Evolutionary conservation across 345 rosid genomes (phyloP).

Genomic region (Boechera retrofracta): DNA sequence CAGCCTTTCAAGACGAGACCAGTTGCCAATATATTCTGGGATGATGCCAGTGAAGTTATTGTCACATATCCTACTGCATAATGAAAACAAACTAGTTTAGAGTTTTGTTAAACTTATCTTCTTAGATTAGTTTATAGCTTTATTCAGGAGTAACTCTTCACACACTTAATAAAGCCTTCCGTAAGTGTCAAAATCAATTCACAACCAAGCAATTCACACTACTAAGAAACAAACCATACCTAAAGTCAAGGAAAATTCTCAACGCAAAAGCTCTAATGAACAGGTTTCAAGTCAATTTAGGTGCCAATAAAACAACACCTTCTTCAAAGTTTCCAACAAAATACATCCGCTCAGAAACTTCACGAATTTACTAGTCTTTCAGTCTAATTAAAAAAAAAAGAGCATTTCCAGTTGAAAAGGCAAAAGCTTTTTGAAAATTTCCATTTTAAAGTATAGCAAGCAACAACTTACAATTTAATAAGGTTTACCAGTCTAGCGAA

Average conservation of each 20-base stretch:
- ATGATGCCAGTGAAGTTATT: constrained; percentile 71
- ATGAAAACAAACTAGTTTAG: background rate
- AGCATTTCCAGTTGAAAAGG: too few relatives aligned
- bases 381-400: too few relatives aligned
- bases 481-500: constrained; percentile 48
- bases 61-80: constrained; percentile 70
- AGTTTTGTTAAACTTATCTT: background rate
- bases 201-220: background rate
- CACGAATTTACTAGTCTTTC: too few relatives aligned
- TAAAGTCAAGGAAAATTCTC: too few relatives aligned
- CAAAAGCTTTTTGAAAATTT: too few relatives aligned
- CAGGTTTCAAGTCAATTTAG: too few relatives aligned
- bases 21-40: constrained; percentile 64
- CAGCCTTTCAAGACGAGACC: constrained; percentile 63
- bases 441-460: background rate
- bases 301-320: too few relatives aligned
- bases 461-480: constrained; percentile 20
- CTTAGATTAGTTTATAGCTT: background rate
- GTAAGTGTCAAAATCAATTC: background rate
- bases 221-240: background rate
- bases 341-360: too few relatives aligned
- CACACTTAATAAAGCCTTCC: background rate
- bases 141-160: background rate
- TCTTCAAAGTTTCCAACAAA: too few relatives aligned
- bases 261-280: too few relatives aligned